A percentile compares a stretch with the other conserved stretches of the same genome.
phyloP scores from a whole-genome alignment of 2,329 filamentous ascomycete species.

The Hymenoscyphus occultus region DNA sequence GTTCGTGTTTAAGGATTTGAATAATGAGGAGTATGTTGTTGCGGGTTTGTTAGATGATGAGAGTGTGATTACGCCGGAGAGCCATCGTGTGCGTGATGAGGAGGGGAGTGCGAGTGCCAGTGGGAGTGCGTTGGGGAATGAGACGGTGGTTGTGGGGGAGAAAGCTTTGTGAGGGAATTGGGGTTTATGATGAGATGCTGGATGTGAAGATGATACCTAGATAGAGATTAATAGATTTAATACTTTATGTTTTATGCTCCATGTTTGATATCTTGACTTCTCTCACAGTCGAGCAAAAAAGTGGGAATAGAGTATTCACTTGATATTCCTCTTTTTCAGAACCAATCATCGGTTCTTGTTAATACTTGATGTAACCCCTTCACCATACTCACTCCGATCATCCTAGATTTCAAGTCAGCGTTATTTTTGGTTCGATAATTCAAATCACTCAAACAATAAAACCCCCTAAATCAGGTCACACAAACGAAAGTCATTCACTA shows the following conservation, averaged over 20 bases:
- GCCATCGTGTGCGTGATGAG: background rate
- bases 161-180: background rate
- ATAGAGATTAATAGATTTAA: background rate
- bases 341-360: no score
- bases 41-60: background rate
- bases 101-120: background rate
- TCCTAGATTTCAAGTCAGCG: no score
- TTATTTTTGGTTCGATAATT: no score
- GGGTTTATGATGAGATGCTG: no score
- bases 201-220: background rate
- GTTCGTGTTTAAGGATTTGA: slow-evolving; percentile 47
- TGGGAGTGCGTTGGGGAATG: background rate
- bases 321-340: no score
- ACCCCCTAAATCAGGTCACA: no score
- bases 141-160: background rate
- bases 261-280: background rate
- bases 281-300: background rate
- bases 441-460: no score
- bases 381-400: no score
- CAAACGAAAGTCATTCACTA: no score
- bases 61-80: background rate
- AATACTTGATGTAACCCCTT: no score
- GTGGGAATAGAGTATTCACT: no score
- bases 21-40: slow-evolving; percentile 43
- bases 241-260: background rate